A percentile compares a stretch with the other conserved stretches of the same genome.
Conservation (phyloP, 2,329 filamentous ascomycete genomes). For the Fusarium sp. region DNA sequence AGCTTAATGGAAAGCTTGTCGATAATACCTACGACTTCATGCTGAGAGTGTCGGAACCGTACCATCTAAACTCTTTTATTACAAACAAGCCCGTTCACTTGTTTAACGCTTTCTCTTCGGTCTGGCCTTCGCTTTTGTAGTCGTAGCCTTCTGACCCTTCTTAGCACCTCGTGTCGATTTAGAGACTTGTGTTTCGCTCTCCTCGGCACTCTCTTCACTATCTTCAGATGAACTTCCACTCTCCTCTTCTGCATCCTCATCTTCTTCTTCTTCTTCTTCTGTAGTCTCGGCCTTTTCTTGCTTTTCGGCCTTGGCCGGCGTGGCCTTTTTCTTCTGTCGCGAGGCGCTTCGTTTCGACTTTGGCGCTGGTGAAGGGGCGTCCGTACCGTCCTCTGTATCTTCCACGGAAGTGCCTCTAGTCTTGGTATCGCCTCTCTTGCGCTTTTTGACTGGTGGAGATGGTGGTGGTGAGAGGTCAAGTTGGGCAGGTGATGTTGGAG, state of each 20-base stretch:
- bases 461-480: constrained; percentile 56
- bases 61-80: constrained; percentile 1
- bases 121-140: constrained; percentile 49
- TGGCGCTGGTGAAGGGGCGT: constrained; percentile 52
- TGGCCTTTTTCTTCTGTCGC: constrained; percentile 59
- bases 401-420: constrained; percentile 60
- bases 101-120: constrained; percentile 48
- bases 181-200: constrained; percentile 55
- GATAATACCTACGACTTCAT: constrained; percentile 12
- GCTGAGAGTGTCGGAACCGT: constrained; percentile 28
- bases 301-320: constrained; percentile 56
- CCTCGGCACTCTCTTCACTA: constrained; percentile 53
- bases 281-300: constrained; percentile 53
- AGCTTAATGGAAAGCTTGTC: not conserved
- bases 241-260: constrained; percentile 55
- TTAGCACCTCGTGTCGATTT: constrained; percentile 54
- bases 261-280: constrained; percentile 54
- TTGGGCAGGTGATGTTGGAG: constrained; percentile 60
- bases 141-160: constrained; percentile 49
- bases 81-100: constrained; percentile 11
- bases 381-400: constrained; percentile 62
- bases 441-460: constrained; percentile 56
- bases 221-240: constrained; percentile 53
- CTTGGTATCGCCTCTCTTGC: constrained; percentile 59
- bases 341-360: constrained; percentile 59